Evolutionary conservation across 2,329 filamentous ascomycete species (phyloP), one percentile per base, ranked within the genome.

Genomic region (Cladophialophora carrionii): DNA sequence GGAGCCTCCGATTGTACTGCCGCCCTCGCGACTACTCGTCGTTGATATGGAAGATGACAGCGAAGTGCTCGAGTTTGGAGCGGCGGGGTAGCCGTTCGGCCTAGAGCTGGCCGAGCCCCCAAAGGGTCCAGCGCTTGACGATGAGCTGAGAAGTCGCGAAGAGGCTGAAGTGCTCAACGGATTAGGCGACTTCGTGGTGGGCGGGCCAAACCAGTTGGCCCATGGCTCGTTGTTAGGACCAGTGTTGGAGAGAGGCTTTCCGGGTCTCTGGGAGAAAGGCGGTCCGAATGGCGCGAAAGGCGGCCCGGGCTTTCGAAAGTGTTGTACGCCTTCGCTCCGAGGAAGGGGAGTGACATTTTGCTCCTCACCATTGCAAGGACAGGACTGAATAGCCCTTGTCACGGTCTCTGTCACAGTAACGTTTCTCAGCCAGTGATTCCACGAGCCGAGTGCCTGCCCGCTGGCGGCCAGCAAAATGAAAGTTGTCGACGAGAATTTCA

Each of bases 121-220:
- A 29, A 64, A 54, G 17, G 62, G 58, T 10, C 58, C 61, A 26
- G 56, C 65, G 26, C 29, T 24, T 4, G 26, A 61, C 55, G 75
- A 76, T 60, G 71, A 68, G 65, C 76, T 79, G 53, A 75, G 69
- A 31, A 74, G 76, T 52, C 74, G 69, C 51, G 57, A 53, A 3
- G 41, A 49, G 20, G 57, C 29, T 2, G 46, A 37, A 7, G 29
- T 22, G 12, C 8, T 20, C 12, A 17, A 48, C 1, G 41, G 20
- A 54, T 10, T 14, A 20, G 8, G 17, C 8, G 52, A 54, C 17
- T 20, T 53, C 9, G 48, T 60, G n/a, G 53, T 48, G 26, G 46
- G 26, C 7, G 34, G 20, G 20, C 20, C 20, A 10, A 43, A 43
- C 65, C 65, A 67, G 31, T 64, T 62, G 34, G 46, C 22, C 62